A percentile compares a stretch with the other conserved stretches of the same genome.
These are phyloP conservation scores for Pseudonitzschia multiseries DNA, from an alignment of 108 stramenopile genomes.

Conservation along the genomic window DNA sequence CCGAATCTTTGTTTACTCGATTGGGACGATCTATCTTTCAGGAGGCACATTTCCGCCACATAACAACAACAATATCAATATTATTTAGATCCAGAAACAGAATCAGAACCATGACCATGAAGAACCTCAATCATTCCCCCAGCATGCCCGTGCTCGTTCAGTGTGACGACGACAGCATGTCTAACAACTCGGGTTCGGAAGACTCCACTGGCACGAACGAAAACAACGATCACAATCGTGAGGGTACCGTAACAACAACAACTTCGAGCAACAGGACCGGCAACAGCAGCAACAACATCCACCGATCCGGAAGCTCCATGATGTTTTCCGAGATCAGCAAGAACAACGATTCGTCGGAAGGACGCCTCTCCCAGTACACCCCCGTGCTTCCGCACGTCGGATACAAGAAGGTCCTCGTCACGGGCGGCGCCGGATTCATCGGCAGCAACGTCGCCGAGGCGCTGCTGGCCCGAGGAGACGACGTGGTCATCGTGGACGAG, in stretches of 20 bases:
- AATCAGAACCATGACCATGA: slow-evolving; percentile 31
- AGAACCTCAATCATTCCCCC: slow-evolving; percentile 23
- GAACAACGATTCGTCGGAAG: slow-evolving; percentile 22
- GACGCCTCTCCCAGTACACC: not conserved
- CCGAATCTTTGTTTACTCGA: too few species aligned
- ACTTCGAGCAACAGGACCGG: not conserved
- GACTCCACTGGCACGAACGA: not conserved
- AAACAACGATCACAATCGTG: too few species aligned
- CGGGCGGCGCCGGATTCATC: slow-evolving; percentile 98
- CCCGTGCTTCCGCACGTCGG: slow-evolving; percentile 68
- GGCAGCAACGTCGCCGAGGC: slow-evolving; percentile 83
- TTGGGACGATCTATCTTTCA: not conserved
- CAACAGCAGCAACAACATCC: slow-evolving; percentile 9
- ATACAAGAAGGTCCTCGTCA: slow-evolving; percentile 93
- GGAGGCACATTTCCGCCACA: slow-evolving; percentile 8
- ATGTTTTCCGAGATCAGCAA: slow-evolving; percentile 9
- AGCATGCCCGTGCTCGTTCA: slow-evolving; percentile 39
- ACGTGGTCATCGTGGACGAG: slow-evolving; percentile 96
- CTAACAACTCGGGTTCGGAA: slow-evolving; percentile 18
- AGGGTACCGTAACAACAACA: slow-evolving; percentile 6
- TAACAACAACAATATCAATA: too few species aligned
- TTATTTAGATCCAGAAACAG: too few species aligned
- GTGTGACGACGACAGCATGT: slow-evolving; percentile 35
- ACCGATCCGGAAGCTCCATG: slow-evolving; percentile 26
- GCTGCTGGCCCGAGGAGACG: slow-evolving; percentile 90